A percentile compares a stretch with the other conserved stretches of the same genome.
Evolutionary conservation across 495 filamentous ascomycete genomes (phyloP).

Genomic region (Neurospora discreta): DNA sequence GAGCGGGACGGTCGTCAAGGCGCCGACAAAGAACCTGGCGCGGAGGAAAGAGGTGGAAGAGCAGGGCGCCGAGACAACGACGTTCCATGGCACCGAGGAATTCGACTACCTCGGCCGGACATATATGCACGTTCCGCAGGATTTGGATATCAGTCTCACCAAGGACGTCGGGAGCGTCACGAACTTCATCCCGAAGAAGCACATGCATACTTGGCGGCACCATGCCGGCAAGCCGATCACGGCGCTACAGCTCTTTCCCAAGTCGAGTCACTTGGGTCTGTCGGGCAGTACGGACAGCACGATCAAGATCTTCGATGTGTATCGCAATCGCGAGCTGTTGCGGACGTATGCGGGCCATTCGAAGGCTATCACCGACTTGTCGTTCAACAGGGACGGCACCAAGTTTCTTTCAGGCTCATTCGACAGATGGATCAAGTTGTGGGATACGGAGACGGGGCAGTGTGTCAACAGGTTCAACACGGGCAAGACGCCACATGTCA

Average conservation of each 20-base stretch:
- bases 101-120: slow-evolving; percentile 89
- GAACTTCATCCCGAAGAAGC: slow-evolving; percentile 90
- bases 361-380: slow-evolving; percentile 82
- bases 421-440: slow-evolving; percentile 90
- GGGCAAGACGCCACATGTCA: slow-evolving; percentile 88
- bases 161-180: slow-evolving; percentile 70
- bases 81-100: slow-evolving; percentile 72
- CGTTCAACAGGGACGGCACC: slow-evolving; percentile 71
- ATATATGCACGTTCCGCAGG: slow-evolving; percentile 93
- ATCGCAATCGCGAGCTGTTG: slow-evolving; percentile 76
- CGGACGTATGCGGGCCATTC: slow-evolving; percentile 83
- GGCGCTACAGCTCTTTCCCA: slow-evolving; percentile 77
- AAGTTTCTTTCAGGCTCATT: slow-evolving; percentile 87
- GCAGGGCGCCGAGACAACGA: slow-evolving; percentile 62
- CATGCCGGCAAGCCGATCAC: slow-evolving; percentile 74
- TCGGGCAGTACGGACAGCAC: slow-evolving; percentile 78
- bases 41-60: slow-evolving; percentile 46
- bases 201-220: slow-evolving; percentile 77
- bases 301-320: slow-evolving; percentile 92
- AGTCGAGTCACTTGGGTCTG: slow-evolving; percentile 75
- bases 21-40: slow-evolving; percentile 45
- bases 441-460: slow-evolving; percentile 92
- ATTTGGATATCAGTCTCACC: slow-evolving; percentile 77
- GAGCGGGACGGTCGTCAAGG: slow-evolving; percentile 40
- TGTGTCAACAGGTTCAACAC: slow-evolving; percentile 80